These are phyloP conservation scores for Coemansia sp. DNA, from an alignment of 192 early-diverging fungal species.

Conservation along the genomic window DNA sequence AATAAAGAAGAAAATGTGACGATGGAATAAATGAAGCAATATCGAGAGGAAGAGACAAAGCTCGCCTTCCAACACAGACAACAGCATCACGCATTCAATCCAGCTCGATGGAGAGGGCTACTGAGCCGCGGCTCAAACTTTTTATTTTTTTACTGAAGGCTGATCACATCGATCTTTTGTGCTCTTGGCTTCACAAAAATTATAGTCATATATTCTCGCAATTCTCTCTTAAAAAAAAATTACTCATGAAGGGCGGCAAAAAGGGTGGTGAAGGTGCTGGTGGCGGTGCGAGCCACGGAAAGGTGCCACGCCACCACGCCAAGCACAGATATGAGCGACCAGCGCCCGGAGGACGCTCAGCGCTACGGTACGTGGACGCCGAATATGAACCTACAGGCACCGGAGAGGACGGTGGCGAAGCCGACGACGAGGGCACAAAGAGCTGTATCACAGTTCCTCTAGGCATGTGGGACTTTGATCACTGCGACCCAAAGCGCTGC, in stretches of 20 bases:
- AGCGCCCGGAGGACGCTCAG: constrained; percentile 20
- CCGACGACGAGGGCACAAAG: neutral
- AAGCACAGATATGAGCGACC: constrained; percentile 26
- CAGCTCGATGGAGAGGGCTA: neutral
- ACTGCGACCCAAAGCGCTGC: constrained; percentile 98
- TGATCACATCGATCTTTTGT: neutral
- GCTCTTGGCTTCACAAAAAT: neutral
- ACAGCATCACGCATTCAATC: neutral
- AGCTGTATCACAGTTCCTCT: constrained; percentile 60
- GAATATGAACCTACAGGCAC: neutral
- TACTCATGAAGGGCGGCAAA: constrained; percentile 32
- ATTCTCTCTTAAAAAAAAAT: neutral
- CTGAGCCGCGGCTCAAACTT: constrained; percentile 3
- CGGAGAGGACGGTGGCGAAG: constrained; percentile 1
- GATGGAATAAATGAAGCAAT: neutral
- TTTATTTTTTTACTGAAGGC: neutral
- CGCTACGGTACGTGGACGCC: constrained; percentile 5
- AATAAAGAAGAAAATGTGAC: neutral
- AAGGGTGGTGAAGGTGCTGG: constrained; percentile 19
- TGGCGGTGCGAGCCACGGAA: constrained; percentile 15
- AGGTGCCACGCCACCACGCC: constrained; percentile 32
- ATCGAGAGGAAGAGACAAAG: neutral
- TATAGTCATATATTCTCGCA: neutral
- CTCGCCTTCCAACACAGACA: neutral
- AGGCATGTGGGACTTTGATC: constrained; percentile 96